phyloP scores from a whole-genome alignment of 768 basidiomycete genomes.

The Antrodiella citrinella region DNA sequence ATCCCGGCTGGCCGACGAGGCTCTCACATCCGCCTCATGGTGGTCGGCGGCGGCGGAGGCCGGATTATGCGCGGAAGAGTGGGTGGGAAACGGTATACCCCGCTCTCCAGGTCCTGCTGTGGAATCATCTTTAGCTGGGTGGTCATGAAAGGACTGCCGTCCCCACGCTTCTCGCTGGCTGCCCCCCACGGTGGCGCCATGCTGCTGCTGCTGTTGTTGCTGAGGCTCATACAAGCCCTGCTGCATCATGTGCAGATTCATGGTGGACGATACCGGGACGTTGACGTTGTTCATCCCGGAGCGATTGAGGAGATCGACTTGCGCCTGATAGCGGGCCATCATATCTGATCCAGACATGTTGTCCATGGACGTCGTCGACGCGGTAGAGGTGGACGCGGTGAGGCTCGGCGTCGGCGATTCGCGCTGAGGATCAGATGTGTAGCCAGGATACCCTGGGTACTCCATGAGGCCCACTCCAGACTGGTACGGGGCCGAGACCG shows the following conservation, averaged over 20 bases:
- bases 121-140: neutral
- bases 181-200: neutral
- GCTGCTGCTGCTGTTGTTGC: neutral
- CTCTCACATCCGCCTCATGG: neutral
- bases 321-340: slow-evolving; percentile 37
- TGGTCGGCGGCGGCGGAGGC: neutral
- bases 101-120: neutral
- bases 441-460: slow-evolving; percentile 15
- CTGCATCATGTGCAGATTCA: neutral
- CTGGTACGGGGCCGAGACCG: slow-evolving; percentile 9
- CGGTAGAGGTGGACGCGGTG: neutral
- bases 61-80: slow-evolving; percentile 2
- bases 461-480: slow-evolving; percentile 23
- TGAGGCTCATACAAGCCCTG: neutral
- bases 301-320: slow-evolving; percentile 37
- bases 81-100: neutral
- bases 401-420: slow-evolving; percentile 1
- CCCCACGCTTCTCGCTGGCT: neutral
- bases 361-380: slow-evolving; percentile 3
- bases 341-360: slow-evolving; percentile 26
- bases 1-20: neutral
- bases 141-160: slow-evolving; percentile 1
- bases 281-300: slow-evolving; percentile 19
- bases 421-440: neutral
- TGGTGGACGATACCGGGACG: neutral